These are phyloP conservation scores for Neurospora intermedia DNA, from an alignment of 495 filamentous ascomycete genomes.

Conservation along the genomic window DNA sequence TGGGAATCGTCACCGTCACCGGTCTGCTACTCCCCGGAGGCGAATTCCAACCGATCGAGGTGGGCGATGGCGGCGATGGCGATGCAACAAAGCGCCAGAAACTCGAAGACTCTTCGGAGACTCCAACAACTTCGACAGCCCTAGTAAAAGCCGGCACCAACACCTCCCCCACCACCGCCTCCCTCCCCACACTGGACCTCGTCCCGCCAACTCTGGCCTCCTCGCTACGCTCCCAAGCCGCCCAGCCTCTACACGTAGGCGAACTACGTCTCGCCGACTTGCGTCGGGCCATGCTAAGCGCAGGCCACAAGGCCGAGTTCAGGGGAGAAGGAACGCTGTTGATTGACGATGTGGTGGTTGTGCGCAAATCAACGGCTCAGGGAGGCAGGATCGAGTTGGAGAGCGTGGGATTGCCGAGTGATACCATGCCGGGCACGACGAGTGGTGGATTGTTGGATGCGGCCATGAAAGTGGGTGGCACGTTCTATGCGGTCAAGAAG, in stretches of 20 bases:
- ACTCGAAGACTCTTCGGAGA: slow-evolving; percentile 8
- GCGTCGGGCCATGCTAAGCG: slow-evolving; percentile 66
- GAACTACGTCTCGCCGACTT: slow-evolving; percentile 86
- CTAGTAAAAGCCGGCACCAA: slow-evolving; percentile 1
- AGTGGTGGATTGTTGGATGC: not conserved
- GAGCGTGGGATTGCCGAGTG: slow-evolving; percentile 46
- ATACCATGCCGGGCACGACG: not conserved
- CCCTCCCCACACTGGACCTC: slow-evolving; percentile 60
- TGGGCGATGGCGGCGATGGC: slow-evolving; percentile 18
- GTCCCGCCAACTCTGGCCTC: slow-evolving; percentile 67
- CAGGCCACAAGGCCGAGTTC: slow-evolving; percentile 85
- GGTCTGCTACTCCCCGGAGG: slow-evolving; percentile 45
- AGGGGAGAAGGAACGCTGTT: slow-evolving; percentile 85
- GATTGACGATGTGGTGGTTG: slow-evolving; percentile 76
- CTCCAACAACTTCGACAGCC: not conserved
- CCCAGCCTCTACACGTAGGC: slow-evolving; percentile 88
- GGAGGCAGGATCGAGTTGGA: slow-evolving; percentile 79
- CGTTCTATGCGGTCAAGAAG: slow-evolving; percentile 23
- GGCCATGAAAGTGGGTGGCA: slow-evolving; percentile 4
- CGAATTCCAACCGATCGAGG: slow-evolving; percentile 40
- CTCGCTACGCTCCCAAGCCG: slow-evolving; percentile 55
- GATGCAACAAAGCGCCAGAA: slow-evolving; percentile 10
- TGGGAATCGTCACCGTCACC: slow-evolving; percentile 81
- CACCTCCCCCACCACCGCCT: not conserved
- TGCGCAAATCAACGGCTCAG: slow-evolving; percentile 67